Evolutionary conservation across 164 flowering plant species (phyloP).

Genomic region (Dillenia suffruticosa): DNA sequence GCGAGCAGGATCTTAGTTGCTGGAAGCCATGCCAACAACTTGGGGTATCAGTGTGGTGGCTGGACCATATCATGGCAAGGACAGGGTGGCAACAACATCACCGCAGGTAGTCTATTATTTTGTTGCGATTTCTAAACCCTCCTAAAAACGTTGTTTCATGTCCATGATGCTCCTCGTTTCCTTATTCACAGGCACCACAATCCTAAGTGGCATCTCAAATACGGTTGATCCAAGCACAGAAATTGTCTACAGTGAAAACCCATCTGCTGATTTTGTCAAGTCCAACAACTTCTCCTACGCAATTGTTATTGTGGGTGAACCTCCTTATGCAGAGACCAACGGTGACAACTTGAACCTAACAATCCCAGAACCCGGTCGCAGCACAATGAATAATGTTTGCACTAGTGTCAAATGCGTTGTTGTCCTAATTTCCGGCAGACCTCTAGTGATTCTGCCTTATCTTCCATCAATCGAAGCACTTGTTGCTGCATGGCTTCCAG

Average conservation of each 20-base stretch:
- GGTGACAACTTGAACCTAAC: constrained; percentile 36
- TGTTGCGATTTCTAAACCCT: background rate
- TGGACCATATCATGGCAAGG: constrained; percentile 28
- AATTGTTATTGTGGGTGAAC: constrained; percentile 41
- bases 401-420: constrained; percentile 28
- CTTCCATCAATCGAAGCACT: constrained; percentile 25
- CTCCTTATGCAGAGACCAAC: constrained; percentile 25
- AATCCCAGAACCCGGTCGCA: constrained; percentile 27
- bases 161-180: too few species aligned
- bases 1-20: constrained; percentile 19
- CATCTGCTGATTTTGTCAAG: constrained; percentile 21
- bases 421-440: constrained; percentile 32
- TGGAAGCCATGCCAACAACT: constrained; percentile 21
- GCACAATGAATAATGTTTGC: constrained; percentile 31
- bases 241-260: constrained; percentile 24
- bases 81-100: constrained; percentile 12
- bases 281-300: constrained; percentile 27
- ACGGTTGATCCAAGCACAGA: constrained; percentile 26
- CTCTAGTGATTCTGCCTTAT: constrained; percentile 31
- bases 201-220: constrained; percentile 20
- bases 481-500: constrained; percentile 48
- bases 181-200: constrained; percentile 30
- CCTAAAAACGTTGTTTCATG: background rate
- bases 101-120: constrained; percentile 12
- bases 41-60: constrained; percentile 27